These are phyloP conservation scores for Periconia sp. DNA, from an alignment of 2,329 filamentous ascomycete genomes.

Conservation along the genomic window DNA sequence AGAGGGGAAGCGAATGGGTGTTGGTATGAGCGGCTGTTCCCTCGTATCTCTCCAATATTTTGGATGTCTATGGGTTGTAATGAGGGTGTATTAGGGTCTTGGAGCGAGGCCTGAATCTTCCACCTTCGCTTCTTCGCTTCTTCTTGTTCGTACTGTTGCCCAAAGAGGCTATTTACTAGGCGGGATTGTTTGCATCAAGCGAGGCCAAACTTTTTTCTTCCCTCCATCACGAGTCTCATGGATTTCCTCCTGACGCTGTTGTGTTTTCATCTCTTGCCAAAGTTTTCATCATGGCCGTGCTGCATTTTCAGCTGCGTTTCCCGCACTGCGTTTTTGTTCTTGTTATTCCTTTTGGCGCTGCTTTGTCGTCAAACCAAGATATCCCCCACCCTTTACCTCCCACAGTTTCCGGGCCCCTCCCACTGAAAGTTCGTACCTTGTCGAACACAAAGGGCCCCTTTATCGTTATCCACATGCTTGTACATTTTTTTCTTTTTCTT, in stretches of 20 bases:
- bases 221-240: too few relatives aligned
- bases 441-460: too few relatives aligned
- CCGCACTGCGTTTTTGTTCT: background rate
- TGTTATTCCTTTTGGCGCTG: background rate
- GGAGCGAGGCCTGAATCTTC: background rate
- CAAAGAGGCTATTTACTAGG: too few relatives aligned
- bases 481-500: too few relatives aligned
- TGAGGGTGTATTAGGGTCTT: conserved; percentile 10
- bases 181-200: background rate
- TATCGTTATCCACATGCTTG: too few relatives aligned
- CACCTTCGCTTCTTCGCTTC: conserved; percentile 5
- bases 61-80: conserved; percentile 3
- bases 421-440: too few relatives aligned
- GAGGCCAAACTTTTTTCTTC: too few relatives aligned
- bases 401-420: too few relatives aligned
- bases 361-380: conserved; percentile 9
- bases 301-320: conserved; percentile 1
- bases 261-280: conserved; percentile 1
- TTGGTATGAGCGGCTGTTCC: conserved; percentile 53
- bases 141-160: background rate
- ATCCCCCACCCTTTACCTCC: too few relatives aligned
- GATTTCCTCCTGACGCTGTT: too few relatives aligned
- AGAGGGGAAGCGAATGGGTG: conserved; percentile 96
- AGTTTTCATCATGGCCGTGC: too few relatives aligned
- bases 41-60: background rate